A percentile compares a stretch with the other conserved stretches of the same genome.
phyloP scores from a whole-genome alignment of 148 eudicot species.

The Rhododendron williamsianum region DNA sequence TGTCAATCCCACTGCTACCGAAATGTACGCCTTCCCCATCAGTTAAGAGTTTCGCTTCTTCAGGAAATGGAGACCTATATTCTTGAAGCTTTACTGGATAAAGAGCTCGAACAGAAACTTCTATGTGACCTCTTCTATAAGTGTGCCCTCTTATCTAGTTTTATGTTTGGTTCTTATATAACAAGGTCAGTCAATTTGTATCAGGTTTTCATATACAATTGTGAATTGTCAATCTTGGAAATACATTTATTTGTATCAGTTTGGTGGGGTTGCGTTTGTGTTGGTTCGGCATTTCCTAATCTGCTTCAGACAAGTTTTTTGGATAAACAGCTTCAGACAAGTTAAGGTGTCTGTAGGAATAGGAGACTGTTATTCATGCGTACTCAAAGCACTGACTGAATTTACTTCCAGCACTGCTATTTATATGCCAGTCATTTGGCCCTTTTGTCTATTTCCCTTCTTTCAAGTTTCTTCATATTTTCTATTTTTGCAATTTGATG shows the following conservation, averaged over 20 bases:
- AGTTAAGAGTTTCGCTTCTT: slow-evolving; percentile 54
- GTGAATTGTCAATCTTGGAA: background rate
- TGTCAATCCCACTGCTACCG: slow-evolving; percentile 24
- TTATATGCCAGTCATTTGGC: background rate
- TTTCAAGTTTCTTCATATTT: background rate
- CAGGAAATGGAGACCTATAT: slow-evolving; percentile 73
- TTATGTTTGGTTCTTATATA: slow-evolving; percentile 53
- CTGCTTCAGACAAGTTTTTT: background rate
- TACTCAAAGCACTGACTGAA: background rate
- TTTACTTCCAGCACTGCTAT: background rate
- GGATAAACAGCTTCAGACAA: background rate
- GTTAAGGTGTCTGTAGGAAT: background rate
- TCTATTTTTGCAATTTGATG: background rate
- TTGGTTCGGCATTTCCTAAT: background rate
- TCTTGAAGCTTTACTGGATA: slow-evolving; percentile 43
- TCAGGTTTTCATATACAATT: background rate
- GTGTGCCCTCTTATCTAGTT: slow-evolving; percentile 63
- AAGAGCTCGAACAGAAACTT: slow-evolving; percentile 38
- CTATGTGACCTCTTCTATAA: slow-evolving; percentile 57
- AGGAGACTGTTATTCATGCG: background rate
- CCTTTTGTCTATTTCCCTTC: background rate
- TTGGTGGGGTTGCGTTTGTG: slow-evolving; percentile 6
- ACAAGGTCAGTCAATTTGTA: slow-evolving; percentile 46
- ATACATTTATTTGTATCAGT: background rate
- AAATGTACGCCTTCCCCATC: slow-evolving; percentile 64